Base-by-base conservation (phyloP, 345 rosid species). In the Corymbia maculata region DNA sequence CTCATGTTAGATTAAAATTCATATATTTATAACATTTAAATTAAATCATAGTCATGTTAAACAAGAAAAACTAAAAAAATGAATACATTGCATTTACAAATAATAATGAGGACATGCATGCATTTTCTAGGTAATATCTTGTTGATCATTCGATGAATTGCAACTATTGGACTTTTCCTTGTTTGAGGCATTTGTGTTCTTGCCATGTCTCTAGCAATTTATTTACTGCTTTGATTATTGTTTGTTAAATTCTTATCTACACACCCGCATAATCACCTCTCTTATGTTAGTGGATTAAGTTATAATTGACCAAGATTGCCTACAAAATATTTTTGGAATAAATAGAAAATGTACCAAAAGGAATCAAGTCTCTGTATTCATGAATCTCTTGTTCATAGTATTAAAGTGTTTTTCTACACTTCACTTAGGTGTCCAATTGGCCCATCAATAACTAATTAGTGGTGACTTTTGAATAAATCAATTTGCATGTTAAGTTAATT, bases 381-480 rank as follows among this genome's bases (percentile, higher is more conserved):
- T 55, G 61, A 55, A 55, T 55, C 61, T 55, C 21, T 55, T 55
- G 28, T 4, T 5, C 2, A 0, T 21, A 8, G 61, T 21, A 55
- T 55, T 55, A 55, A 55, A 55, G 61, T 55, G 61, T 28, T 55
- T 22, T 55, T 55, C 13, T 12, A 55, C 61, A 55, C 61, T 55
- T 8, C 5, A 0, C 61, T 55, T 55, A 22, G 61, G 61, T 55
- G 61, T 55, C 61, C 61, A 22, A 55, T 22, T 12, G 24, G 24
- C 24, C 61, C 24, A 55, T 55, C 24, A 55, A 55, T 2, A 55
- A 55, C 24, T 55, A 12, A 55, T 55, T 55, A 55, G 1, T 55
- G 61, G 61, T 0, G 0, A 55, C 61, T 9, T 28, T 28, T 9
- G 0, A 21, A 55, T 55, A 55, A 55, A 55, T 0, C 0, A 0